These are phyloP conservation scores for Colletotrichum noveboracense DNA, from an alignment of 2,329 filamentous ascomycete genomes.

Conservation along the genomic window DNA sequence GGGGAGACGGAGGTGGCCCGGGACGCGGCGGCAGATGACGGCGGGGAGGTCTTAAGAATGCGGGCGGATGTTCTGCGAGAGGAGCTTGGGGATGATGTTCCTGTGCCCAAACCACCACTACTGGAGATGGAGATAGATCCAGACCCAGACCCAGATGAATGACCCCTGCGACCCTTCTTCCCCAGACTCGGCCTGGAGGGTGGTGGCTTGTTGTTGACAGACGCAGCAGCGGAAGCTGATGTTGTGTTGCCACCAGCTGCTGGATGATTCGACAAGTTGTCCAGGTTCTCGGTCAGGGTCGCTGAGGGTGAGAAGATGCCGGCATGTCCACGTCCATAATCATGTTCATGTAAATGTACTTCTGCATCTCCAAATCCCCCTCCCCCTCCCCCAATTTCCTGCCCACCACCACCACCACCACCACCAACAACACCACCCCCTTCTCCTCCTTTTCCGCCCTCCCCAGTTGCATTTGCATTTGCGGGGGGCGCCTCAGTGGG, in stretches of 20 bases:
- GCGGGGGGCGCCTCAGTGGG: conserved; percentile 22
- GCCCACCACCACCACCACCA: background rate
- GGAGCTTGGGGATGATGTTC: background rate
- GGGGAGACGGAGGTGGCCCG: conserved; percentile 18
- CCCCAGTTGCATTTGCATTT: conserved; percentile 3
- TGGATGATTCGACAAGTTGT: background rate
- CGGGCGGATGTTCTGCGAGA: conserved; percentile 15
- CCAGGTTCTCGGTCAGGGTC: conserved; percentile 1
- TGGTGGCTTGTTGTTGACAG: background rate
- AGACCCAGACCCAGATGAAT: background rate
- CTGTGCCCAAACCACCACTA: background rate
- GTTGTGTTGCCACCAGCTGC: background rate
- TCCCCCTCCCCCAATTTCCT: background rate
- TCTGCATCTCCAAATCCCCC: conserved; percentile 12
- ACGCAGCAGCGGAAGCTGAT: background rate
- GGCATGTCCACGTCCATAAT: background rate
- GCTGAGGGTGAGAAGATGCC: background rate
- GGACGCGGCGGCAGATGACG: conserved; percentile 10
- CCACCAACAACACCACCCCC: background rate
- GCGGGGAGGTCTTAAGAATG: conserved; percentile 22
- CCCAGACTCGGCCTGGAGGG: conserved; percentile 9
- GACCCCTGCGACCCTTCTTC: conserved; percentile 16
- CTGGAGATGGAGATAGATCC: background rate
- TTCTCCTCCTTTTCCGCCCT: background rate
- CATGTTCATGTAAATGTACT: background rate